Base-by-base conservation (phyloP, 768 basidiomycete genomes). In the Psilocybe azurescens region DNA sequence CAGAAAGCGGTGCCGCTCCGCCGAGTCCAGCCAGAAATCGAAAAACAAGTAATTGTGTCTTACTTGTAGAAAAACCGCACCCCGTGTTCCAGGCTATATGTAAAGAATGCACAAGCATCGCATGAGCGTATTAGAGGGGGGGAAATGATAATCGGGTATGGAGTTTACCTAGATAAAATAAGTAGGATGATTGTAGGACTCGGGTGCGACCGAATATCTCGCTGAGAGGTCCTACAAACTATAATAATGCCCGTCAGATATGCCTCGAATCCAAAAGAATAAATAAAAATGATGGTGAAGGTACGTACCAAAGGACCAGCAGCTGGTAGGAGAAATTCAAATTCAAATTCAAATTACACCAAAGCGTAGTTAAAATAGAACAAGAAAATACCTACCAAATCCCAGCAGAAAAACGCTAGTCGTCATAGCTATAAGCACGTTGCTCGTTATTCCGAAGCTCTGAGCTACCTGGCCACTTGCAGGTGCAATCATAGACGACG, bases 401-500 rank as follows among this genome's bases (percentile, higher is more conserved):
- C 83, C 89, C 49, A 82, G 60, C 30, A 81, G 69, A 48, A 80
- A 82, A 0, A 82, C 82, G 0, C 88, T 89, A 0, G 83, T 86
- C 29, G 81, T 83, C 74, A 93, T 82, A 1, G 83, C 84, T 28
- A 84, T 74, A 3, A 85, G 59, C 1, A 77, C 81, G 2, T 66
- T 61, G 67, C 70, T 86, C 10, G 80, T 85, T 24, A 91, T 80
- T 1, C 83, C 79, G 63, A 93, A 87, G 20, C 84, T 71, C 2
- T 69, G 59, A 14, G 79, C 86, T 0, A 93, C 67, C 56, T 85
- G 79, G 3, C 65, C 61, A 0, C 79, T 76, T 0, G 90, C 90
- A 0, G 90, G 90, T 0, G 91, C 87, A 1, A 91, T 77, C 86
- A 91, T 91, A 3, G 89, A 84, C 2, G 91, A 93, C 0, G 90